These are phyloP conservation scores for Aspergillus sclerotioniger DNA, from an alignment of 495 filamentous ascomycete species.

Conservation along the genomic window DNA sequence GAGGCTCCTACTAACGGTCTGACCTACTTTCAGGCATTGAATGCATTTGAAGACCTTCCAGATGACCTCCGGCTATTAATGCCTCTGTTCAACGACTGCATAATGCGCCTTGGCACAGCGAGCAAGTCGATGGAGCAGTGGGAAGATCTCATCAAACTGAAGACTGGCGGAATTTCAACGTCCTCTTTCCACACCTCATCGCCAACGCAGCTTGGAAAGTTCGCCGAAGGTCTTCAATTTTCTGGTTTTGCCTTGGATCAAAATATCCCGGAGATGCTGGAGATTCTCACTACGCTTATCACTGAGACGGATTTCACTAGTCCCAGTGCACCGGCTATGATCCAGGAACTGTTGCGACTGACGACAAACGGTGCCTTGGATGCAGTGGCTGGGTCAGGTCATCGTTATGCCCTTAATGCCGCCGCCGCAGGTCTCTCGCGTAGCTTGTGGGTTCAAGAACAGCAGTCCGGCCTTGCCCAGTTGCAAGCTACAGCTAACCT, in stretches of 20 bases:
- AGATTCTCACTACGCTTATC: constrained; percentile 74
- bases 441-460: constrained; percentile 68
- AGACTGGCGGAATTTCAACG: constrained; percentile 87
- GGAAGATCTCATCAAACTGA: constrained; percentile 92
- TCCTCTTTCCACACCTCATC: constrained; percentile 74
- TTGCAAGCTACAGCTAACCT: constrained; percentile 77
- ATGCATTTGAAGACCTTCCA: constrained; percentile 73
- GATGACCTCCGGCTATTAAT: constrained; percentile 81
- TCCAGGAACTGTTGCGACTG: constrained; percentile 79
- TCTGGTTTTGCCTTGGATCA: constrained; percentile 82
- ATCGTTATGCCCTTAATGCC: constrained; percentile 77
- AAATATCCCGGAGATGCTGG: constrained; percentile 88
- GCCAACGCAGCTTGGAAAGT: constrained; percentile 64
- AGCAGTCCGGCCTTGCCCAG: constrained; percentile 82
- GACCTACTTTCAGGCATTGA: constrained; percentile 92
- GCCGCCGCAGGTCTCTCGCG: constrained; percentile 77
- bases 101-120: constrained; percentile 89
- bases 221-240: constrained; percentile 77
- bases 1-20: constrained; percentile 92
- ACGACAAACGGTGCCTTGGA: constrained; percentile 89
- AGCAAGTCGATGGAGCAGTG: constrained; percentile 88
- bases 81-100: constrained; percentile 86
- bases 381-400: constrained; percentile 81
- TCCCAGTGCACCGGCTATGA: constrained; percentile 72
- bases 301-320: constrained; percentile 86